A percentile compares a stretch with the other conserved stretches of the same genome.
phyloP scores from a whole-genome alignment of 768 basidiomycete species.

The Omphalotus guepiniiformis region DNA sequence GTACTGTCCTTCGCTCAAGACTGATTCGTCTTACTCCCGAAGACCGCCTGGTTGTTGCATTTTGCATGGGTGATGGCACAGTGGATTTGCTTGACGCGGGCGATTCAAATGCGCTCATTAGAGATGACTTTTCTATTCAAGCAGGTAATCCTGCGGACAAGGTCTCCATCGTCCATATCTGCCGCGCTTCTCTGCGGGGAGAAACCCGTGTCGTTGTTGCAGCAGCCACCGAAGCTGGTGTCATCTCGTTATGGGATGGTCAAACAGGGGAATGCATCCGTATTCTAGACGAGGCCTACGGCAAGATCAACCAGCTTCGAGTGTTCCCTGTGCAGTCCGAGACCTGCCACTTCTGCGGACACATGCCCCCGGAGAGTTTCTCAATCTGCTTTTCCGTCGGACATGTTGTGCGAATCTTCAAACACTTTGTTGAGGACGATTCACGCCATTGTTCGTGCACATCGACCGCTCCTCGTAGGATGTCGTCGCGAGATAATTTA shows the following conservation, averaged over 20 bases:
- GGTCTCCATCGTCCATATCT: constrained; percentile 51
- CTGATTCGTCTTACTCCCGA: constrained; percentile 46
- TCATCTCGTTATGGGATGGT: constrained; percentile 75
- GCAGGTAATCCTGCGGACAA: constrained; percentile 57
- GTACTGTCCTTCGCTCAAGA: constrained; percentile 41
- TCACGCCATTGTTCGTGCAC: constrained; percentile 67
- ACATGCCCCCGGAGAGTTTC: constrained; percentile 62
- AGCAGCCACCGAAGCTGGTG: constrained; percentile 60
- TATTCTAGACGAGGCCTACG: constrained; percentile 56
- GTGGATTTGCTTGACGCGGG: constrained; percentile 58
- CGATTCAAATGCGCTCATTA: constrained; percentile 36
- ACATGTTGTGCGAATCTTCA: constrained; percentile 60
- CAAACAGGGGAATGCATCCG: constrained; percentile 59
- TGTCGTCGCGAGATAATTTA: constrained; percentile 38
- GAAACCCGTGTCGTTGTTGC: constrained; percentile 50
- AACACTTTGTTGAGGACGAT: constrained; percentile 52
- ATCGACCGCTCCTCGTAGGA: constrained; percentile 34
- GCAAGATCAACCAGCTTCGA: constrained; percentile 55
- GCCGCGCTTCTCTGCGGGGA: constrained; percentile 47
- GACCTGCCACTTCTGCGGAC: constrained; percentile 68
- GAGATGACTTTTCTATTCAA: constrained; percentile 44
- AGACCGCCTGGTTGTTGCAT: constrained; percentile 48
- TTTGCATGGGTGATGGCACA: constrained; percentile 61
- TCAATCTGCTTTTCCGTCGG: constrained; percentile 63
- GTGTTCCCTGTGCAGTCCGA: constrained; percentile 50